These are phyloP conservation scores for Alloteropsis semialata DNA, from an alignment of 176 grass and related monocot genomes.

Conservation along the genomic window DNA sequence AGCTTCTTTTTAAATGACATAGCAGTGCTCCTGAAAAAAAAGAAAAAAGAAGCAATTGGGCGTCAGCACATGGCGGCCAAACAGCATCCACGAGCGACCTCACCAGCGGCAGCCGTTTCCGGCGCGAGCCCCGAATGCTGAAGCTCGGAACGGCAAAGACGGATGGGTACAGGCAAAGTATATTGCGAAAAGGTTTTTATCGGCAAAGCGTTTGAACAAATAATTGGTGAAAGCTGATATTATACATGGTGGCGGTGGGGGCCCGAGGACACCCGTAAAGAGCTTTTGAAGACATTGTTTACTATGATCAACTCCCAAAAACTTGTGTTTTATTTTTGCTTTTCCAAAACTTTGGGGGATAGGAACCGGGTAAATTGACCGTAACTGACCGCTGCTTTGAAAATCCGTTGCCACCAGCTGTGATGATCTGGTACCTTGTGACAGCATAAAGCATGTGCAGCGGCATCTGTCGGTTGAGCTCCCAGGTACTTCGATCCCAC, in stretches of 20 bases:
- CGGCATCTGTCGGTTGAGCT: not conserved
- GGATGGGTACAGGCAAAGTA: not conserved
- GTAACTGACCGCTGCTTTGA: not conserved
- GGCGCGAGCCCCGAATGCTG: not conserved
- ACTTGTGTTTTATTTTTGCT: slow-evolving; percentile 29
- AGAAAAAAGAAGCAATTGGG: slow-evolving; percentile 23
- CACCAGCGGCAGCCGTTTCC: not conserved
- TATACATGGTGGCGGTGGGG: slow-evolving; percentile 17
- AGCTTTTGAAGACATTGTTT: slow-evolving; percentile 19
- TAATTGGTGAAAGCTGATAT: slow-evolving; percentile 33
- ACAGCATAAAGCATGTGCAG: not conserved
- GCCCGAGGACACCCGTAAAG: not conserved
- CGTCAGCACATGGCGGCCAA: slow-evolving; percentile 30
- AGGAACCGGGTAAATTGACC: not conserved
- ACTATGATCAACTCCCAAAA: slow-evolving; percentile 26
- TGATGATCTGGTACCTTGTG: slow-evolving; percentile 7
- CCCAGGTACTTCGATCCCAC: slow-evolving; percentile 4
- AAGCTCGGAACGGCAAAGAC: slow-evolving; percentile 11
- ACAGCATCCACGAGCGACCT: slow-evolving; percentile 6
- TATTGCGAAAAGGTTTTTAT: not conserved
- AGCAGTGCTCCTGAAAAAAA: no score
- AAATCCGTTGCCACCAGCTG: not conserved
- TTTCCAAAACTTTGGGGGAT: slow-evolving; percentile 48
- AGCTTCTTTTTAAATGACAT: no score
- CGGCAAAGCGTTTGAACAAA: slow-evolving; percentile 29